Evolutionary conservation across 495 filamentous ascomycete species (phyloP).

Genomic region (Haplographium delicatum): DNA sequence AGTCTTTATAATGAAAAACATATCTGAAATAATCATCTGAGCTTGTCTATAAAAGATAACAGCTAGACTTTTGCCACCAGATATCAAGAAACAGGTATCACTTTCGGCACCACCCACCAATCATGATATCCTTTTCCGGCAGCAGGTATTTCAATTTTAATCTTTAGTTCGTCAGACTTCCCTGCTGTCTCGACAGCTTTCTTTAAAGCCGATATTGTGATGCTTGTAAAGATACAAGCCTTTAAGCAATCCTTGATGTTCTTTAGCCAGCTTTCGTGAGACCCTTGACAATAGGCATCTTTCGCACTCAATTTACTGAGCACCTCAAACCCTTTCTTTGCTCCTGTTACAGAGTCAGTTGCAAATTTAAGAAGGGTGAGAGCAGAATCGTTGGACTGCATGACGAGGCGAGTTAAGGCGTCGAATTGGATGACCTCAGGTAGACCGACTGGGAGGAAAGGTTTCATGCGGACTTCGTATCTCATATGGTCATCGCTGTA

Average conservation of each 20-base stretch:
- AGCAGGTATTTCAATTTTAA: slow-evolving; percentile 52
- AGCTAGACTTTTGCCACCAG: no score
- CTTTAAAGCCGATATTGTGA: slow-evolving; percentile 54
- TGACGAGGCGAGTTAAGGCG: slow-evolving; percentile 43
- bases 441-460: slow-evolving; percentile 64
- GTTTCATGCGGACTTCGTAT: slow-evolving; percentile 88
- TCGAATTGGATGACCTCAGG: slow-evolving; percentile 66
- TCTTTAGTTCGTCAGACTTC: slow-evolving; percentile 21
- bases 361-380: slow-evolving; percentile 54
- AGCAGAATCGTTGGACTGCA: slow-evolving; percentile 33
- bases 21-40: no score
- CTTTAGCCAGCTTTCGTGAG: slow-evolving; percentile 54
- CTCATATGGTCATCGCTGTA: slow-evolving; percentile 67
- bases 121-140: slow-evolving; percentile 58
- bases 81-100: no score
- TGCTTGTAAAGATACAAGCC: slow-evolving; percentile 61
- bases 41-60: no score
- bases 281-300: slow-evolving; percentile 41
- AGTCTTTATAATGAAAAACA: no score
- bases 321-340: slow-evolving; percentile 60
- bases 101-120: slow-evolving; percentile 74
- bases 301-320: slow-evolving; percentile 42
- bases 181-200: slow-evolving; percentile 30
- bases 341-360: slow-evolving; percentile 50
- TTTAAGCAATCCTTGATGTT: slow-evolving; percentile 54